These are phyloP conservation scores for Mycena capillaripes DNA, from an alignment of 768 basidiomycete species.

Conservation along the genomic window DNA sequence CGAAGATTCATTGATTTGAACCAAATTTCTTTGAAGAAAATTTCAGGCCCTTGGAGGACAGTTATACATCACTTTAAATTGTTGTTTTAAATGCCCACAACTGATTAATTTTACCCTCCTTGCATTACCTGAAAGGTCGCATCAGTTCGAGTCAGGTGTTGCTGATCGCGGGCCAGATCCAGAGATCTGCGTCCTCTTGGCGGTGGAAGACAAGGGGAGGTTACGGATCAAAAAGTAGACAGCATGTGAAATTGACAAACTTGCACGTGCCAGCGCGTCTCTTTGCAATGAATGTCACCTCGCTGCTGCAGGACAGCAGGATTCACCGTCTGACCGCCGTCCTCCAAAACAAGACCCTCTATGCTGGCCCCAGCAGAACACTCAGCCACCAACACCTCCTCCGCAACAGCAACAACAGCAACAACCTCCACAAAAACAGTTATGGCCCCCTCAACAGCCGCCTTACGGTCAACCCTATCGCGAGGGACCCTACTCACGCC, in stretches of 20 bases:
- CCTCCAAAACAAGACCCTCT: slow-evolving; percentile 4
- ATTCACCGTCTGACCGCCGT: slow-evolving; percentile 69
- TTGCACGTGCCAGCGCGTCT: slow-evolving; percentile 1
- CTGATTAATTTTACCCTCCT: too few species aligned
- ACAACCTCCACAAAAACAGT: neutral
- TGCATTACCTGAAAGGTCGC: too few species aligned
- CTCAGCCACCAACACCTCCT: neutral
- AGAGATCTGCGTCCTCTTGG: too few species aligned
- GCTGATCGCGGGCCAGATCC: too few species aligned
- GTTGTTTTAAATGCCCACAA: too few species aligned
- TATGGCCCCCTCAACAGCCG: neutral
- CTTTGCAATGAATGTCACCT: slow-evolving; percentile 74
- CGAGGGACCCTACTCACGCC: neutral
- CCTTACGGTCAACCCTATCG: slow-evolving; percentile 21
- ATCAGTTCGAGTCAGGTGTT: too few species aligned
- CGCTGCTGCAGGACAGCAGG: slow-evolving; percentile 77
- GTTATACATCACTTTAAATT: too few species aligned
- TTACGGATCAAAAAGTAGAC: neutral
- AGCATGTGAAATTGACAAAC: neutral
- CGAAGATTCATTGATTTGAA: too few species aligned
- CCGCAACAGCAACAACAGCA: neutral
- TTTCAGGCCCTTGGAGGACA: too few species aligned
- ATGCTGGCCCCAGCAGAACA: neutral
- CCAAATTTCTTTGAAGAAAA: too few species aligned
- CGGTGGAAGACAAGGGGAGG: too few species aligned